phyloP scores from a whole-genome alignment of 2,329 filamentous ascomycete species.

The Colletotrichum chrysophilum region DNA sequence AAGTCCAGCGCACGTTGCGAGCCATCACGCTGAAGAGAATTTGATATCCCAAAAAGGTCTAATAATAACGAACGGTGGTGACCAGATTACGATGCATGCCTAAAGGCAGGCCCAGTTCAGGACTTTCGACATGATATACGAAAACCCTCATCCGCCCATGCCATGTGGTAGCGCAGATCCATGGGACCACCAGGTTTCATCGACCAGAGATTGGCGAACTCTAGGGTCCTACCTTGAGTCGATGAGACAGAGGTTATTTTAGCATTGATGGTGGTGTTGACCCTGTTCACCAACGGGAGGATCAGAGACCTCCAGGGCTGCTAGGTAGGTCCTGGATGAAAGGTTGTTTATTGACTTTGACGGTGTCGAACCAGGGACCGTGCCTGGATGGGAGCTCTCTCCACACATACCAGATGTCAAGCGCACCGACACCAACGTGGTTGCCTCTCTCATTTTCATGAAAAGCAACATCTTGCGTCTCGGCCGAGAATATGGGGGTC shows the following conservation, averaged over 20 bases:
- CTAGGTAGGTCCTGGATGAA: not conserved
- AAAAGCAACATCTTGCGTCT: not conserved
- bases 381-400: not conserved
- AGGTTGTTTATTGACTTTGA: not conserved
- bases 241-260: constrained; percentile 19
- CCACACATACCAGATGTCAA: not conserved
- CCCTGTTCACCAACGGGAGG: not conserved
- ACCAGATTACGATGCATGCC: not conserved
- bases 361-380: not conserved
- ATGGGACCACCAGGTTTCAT: not conserved
- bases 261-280: constrained; percentile 10
- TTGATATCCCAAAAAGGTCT: not conserved
- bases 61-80: not conserved
- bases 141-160: not conserved
- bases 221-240: not conserved
- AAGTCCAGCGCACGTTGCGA: not conserved
- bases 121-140: not conserved
- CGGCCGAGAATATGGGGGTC: not conserved
- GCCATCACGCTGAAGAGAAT: not conserved
- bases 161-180: not conserved
- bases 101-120: rapidly evolving
- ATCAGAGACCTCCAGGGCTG: not conserved
- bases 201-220: not conserved
- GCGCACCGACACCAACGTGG: not conserved
- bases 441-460: not conserved